Base-by-base conservation (phyloP, 176 grass and related monocot species). In the Avena sativa region DNA sequence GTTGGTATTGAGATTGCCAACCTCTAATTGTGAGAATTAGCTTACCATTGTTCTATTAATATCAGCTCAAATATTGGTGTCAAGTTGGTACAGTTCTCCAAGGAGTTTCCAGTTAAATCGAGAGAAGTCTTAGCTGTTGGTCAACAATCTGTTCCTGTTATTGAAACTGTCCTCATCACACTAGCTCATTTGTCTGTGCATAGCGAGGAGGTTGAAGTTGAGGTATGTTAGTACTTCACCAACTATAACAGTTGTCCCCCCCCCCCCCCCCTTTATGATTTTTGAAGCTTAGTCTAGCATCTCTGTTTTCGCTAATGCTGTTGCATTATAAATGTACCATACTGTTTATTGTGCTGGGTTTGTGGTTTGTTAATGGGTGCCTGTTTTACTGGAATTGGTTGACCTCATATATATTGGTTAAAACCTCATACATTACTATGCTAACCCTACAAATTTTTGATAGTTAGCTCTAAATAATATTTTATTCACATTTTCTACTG, bases 181-280 rank as follows among this genome's bases (percentile, higher is more conserved):
- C 70, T 98, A 32, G 86, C 87, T 90, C 89, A 98, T 83, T 86
- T 98, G 78, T 79, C 91, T 79, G 83, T 92, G n/a, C 63, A 91
- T 74, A 98, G 96, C 16, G 96, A 98, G 61, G 92, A 92, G 85
- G 67, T 92, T 80, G 96, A 98, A 92, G 86, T 91, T 88, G 96
- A 98, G 91, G 95, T 95, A 93, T 71, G 60, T 73, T 43, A 40
- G 5, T 40, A 43, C 40, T 43, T 43, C 40, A 43, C 40, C 40
- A 43, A 43, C 40, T 43, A 43, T 6, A 40, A 40, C 38, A 40
- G 5, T 6, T 6, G 5, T 6, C 38, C 38, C 38, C 38, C 38
- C 38, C 38, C 38, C 38, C 38, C 38, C 6, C 17, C 4, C 9
- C 68, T 21, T 20, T 71, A 71, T 71, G 68, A 46, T n/a, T 38